Evolutionary conservation across 1,284 basidiomycete genomes (phyloP).

Genomic region (Wolfiporia cocos): DNA sequence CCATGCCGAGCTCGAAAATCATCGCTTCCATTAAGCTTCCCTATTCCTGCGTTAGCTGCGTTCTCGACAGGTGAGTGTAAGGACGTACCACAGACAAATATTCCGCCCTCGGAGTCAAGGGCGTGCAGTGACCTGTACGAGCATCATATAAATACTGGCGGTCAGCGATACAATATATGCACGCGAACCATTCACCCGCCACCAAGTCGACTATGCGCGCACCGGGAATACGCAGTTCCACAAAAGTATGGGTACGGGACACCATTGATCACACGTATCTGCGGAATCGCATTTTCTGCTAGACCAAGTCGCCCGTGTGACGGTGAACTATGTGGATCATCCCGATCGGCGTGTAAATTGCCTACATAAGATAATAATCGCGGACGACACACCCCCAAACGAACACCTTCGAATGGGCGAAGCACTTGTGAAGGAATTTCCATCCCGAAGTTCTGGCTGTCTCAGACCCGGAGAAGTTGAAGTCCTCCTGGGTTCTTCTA

Average conservation of each 20-base stretch:
- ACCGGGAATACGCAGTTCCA: constrained; percentile 48
- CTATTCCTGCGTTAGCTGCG: constrained; percentile 26
- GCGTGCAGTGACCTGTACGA: constrained; percentile 83
- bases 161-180: constrained; percentile 31
- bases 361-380: no score
- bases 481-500: constrained; percentile 63
- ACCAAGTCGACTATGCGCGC: constrained; percentile 67
- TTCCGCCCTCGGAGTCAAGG: constrained; percentile 63
- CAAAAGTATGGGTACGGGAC: constrained; percentile 65
- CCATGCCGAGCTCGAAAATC: constrained; percentile 32
- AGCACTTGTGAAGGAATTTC: constrained; percentile 73
- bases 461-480: constrained; percentile 64
- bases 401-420: constrained; percentile 54
- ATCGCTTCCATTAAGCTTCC: constrained; percentile 51
- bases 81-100: constrained; percentile 78
- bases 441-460: constrained; percentile 72
- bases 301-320: constrained; percentile 58
- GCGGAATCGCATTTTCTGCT: constrained; percentile 25
- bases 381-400: constrained; percentile 77
- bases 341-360: background rate
- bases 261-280: constrained; percentile 30
- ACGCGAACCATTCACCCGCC: constrained; percentile 82
- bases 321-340: constrained; percentile 38
- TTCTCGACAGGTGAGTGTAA: background rate
- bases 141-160: background rate